Base-by-base conservation (phyloP, 495 filamentous ascomycete species). In the Penicillium bialowiezense region DNA sequence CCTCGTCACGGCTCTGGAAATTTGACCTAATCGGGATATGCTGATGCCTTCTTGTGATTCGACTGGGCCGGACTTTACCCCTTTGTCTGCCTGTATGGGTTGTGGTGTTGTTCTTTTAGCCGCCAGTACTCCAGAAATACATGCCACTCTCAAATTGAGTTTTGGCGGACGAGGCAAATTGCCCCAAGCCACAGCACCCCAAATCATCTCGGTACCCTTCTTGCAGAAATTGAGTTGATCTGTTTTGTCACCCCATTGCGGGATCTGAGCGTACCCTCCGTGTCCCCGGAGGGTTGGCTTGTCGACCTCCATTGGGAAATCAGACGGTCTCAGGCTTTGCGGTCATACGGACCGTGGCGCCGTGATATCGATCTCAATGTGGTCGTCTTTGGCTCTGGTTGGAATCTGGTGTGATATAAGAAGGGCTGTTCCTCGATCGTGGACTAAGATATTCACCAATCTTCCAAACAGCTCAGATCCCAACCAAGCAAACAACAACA, bases 221-320 rank as follows among this genome's bases (percentile, higher is more conserved):
- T 20, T 38, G 34, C 42, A 46, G 24, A 43, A 43, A 14, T 3
- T 38, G 28, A 36, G 33, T 35, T 36, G 38, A 53, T 21, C 40
- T 32, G 24, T 28, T 41, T 44, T 13, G 31, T 32, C 35, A 15
- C 31, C 24, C 19, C 7, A 23, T 37, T 19, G n/a, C 43, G 32
- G 44, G 41, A 33, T 17, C 33, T 28, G 44, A 51, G 56, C 29
- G 40, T 17, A 44, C 13, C 36, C 56, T 63, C 59, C 59, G 59
- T 63, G 59, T 60, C 59, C 56, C 32, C 59, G 59, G 59, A 55
- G 59, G 35, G 33, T 17, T 54, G 12, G 15, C 36, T 31, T 13
- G 15, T 10, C 20, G 51, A 53, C 29, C 56, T 48, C 43, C 50
- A 39, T 62, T 56, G n/a, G 55, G 55, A 56, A 52, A 18, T 12